Evolutionary conservation across 2,329 filamentous ascomycete species (phyloP).

Genomic region (Aureobasidium sp.): DNA sequence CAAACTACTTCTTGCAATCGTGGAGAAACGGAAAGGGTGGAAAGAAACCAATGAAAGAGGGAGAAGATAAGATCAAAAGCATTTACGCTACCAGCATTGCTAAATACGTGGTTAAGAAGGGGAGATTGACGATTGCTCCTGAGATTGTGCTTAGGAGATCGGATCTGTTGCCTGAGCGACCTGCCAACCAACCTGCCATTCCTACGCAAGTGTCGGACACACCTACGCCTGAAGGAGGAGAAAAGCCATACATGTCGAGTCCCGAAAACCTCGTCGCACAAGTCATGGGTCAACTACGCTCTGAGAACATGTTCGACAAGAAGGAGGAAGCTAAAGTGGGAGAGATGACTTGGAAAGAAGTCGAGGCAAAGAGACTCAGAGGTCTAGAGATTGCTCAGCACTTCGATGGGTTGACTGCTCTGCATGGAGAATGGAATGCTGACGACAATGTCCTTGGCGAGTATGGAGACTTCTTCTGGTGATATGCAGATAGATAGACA

Average conservation of each 20-base stretch:
- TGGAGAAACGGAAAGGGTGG: conserved; percentile 27
- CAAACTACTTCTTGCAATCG: conserved; percentile 36
- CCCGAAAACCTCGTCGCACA: conserved; percentile 19
- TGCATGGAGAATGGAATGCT: conserved; percentile 43
- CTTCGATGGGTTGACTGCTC: conserved; percentile 45
- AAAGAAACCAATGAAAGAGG: conserved; percentile 17
- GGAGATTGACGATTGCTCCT: conserved; percentile 72
- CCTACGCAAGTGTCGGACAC: conserved; percentile 13
- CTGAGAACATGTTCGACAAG: background rate
- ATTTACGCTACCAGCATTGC: conserved; percentile 43
- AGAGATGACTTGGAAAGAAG: conserved; percentile 50
- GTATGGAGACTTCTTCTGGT: conserved; percentile 28
- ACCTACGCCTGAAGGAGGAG: conserved; percentile 18
- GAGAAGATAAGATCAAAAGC: conserved; percentile 29
- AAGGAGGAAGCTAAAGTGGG: conserved; percentile 19
- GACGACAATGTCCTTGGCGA: conserved; percentile 35
- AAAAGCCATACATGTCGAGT: conserved; percentile 18
- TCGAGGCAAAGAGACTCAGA: conserved; percentile 48
- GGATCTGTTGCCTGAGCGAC: conserved; percentile 64
- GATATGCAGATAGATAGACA: background rate
- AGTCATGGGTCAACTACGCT: conserved; percentile 14
- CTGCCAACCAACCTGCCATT: conserved; percentile 41
- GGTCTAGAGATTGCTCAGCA: conserved; percentile 47
- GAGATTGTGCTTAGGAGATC: conserved; percentile 64
- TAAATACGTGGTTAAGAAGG: conserved; percentile 43